Evolutionary conservation across 1,284 basidiomycete species (phyloP), one percentile per base, ranked within the genome.

Genomic region (Peniophora sp.): DNA sequence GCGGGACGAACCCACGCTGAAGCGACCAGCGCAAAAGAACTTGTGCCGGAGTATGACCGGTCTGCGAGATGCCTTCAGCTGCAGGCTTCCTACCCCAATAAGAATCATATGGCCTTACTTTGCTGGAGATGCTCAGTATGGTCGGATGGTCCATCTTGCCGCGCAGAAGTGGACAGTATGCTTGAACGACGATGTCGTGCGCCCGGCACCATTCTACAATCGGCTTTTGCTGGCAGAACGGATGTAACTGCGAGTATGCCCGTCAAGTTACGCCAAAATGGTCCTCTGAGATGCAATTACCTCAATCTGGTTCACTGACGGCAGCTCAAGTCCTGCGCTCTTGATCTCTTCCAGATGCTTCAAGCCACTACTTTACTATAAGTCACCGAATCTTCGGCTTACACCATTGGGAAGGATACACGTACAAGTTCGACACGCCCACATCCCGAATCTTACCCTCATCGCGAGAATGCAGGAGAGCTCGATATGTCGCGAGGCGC

Each of bases 241-340:
- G 91, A 61, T 93, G 89, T 6, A 92, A 72, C 81, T 90, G 59
- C 49, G 41, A 16, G 19, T 14, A 9, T 10, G 20, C 20, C 1
- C 16, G 44, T 19, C 10, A n/a, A 39, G 23, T 11, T 19, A 12
- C 25, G 24, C 25, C 19, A 20, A n/a, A 53, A 47, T 24, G 43
- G 45, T n/a, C n/a, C n/a, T 11, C 32, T n/a, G 17, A 24, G 16
- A 11, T 23, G 32, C 36, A 41, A 53, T 34, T 57, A 81, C 85
- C 72, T 94, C 87, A 50, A 95, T 83, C 62, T 96, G 92, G 65
- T 95, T 92, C 45, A 94, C 82, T 1, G 83, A 71, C 1, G 92
- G 92, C 63, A 75, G 65, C 55, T 78, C 74, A 47, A 75, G 67
- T 9, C 83, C 83, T 0, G 80, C 81, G 0, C 66, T 65, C 48